Percentiles rank a stretch among this genome's conserved stretches.
Conservation (phyloP, 768 basidiomycete genomes). For the Hirschioporus abietinus region DNA sequence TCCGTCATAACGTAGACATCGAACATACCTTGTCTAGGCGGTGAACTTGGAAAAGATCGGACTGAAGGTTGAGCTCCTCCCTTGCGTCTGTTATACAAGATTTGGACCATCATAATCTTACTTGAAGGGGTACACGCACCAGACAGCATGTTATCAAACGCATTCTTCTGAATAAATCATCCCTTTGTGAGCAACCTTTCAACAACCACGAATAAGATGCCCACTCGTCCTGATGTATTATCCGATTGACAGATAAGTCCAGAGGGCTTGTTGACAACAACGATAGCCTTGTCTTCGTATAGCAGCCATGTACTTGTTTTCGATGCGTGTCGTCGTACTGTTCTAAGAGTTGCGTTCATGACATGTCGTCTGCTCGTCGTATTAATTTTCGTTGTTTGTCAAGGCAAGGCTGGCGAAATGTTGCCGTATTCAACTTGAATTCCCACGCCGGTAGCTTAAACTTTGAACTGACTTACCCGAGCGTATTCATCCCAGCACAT, state of each 20-base stretch:
- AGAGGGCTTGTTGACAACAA: conserved; percentile 58
- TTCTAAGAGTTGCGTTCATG: not conserved
- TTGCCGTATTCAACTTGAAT: no score
- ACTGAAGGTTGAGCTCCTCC: conserved; percentile 26
- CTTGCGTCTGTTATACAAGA: conserved; percentile 22
- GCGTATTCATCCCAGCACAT: no score
- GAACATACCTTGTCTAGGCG: conserved; percentile 57
- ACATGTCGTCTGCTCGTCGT: not conserved
- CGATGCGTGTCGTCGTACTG: not conserved
- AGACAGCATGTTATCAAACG: conserved; percentile 8
- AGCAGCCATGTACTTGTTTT: conserved; percentile 15
- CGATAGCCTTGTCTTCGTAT: conserved; percentile 49
- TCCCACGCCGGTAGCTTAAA: no score
- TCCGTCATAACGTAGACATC: not conserved
- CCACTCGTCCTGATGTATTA: not conserved
- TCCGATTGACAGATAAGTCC: conserved; percentile 47
- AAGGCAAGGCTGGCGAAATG: no score
- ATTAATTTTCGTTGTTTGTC: not conserved
- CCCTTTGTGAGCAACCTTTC: conserved; percentile 25
- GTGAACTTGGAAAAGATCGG: conserved; percentile 48
- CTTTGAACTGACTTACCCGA: no score
- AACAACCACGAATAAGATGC: conserved; percentile 10
- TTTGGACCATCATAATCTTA: conserved; percentile 1
- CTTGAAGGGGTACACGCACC: conserved; percentile 9
- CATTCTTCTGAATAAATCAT: conserved; percentile 16